phyloP scores from a whole-genome alignment of 2,329 filamentous ascomycete genomes.

The Colletotrichum melonis region DNA sequence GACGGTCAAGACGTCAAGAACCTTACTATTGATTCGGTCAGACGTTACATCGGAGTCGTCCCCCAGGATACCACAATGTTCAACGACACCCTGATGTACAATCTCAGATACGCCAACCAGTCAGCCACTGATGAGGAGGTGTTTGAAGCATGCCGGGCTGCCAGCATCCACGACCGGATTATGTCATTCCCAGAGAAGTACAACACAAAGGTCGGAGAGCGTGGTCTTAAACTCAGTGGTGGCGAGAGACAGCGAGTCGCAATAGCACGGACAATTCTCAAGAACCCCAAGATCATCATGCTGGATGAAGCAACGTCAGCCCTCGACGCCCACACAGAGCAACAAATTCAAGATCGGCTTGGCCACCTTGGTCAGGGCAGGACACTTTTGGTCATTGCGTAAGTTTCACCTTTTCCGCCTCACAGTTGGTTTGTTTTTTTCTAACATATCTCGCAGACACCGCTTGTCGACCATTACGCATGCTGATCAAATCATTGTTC shows the following conservation, averaged over 20 bases:
- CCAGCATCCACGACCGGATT: conserved; percentile 94
- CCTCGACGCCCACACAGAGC: conserved; percentile 90
- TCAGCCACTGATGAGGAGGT: conserved; percentile 84
- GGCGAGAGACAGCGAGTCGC: conserved; percentile 95
- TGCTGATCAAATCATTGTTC: conserved; percentile 85
- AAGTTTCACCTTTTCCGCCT: conserved; percentile 50
- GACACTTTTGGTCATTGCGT: conserved; percentile 95
- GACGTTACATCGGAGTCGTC: conserved; percentile 92
- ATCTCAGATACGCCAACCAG: conserved; percentile 89
- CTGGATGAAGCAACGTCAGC: conserved; percentile 94
- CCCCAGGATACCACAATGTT: conserved; percentile 97
- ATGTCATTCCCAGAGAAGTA: conserved; percentile 89
- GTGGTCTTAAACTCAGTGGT: conserved; percentile 86
- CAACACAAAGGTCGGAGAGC: conserved; percentile 89
- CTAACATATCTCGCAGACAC: conserved; percentile 61
- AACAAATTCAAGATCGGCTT: conserved; percentile 90
- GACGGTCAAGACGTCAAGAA: conserved; percentile 88
- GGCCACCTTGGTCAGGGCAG: conserved; percentile 84
- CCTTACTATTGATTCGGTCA: conserved; percentile 92
- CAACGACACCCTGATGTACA: conserved; percentile 96
- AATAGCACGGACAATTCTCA: conserved; percentile 92
- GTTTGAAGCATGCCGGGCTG: conserved; percentile 83
- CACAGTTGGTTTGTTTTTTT: conserved; percentile 42
- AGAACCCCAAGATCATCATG: conserved; percentile 91
- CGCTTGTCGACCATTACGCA: conserved; percentile 87